A percentile compares a stretch with the other conserved stretches of the same genome.
phyloP scores from a whole-genome alignment of 2,329 filamentous ascomycete species.

The Aureobasidium melanogenum region DNA sequence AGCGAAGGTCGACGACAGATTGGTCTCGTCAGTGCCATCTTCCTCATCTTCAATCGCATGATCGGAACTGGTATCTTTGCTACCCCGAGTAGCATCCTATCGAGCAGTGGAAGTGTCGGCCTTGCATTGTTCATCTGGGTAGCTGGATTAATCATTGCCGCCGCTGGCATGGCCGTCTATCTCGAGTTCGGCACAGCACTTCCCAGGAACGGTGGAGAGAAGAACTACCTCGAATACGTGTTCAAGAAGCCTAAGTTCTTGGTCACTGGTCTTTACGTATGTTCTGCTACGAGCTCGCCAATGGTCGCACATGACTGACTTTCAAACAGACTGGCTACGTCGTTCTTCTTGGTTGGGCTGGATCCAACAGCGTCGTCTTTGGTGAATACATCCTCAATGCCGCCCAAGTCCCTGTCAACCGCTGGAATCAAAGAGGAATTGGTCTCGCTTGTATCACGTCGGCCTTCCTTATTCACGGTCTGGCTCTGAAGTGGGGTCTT shows the following conservation, averaged over 20 bases:
- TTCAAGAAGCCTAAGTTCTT: conserved; percentile 54
- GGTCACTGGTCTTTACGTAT: conserved; percentile 48
- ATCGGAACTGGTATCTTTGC: conserved; percentile 61
- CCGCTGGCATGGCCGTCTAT: conserved; percentile 55
- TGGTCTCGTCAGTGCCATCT: conserved; percentile 45
- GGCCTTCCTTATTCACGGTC: conserved; percentile 58
- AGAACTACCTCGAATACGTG: conserved; percentile 59
- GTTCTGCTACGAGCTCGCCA: neutral
- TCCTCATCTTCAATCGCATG: conserved; percentile 57
- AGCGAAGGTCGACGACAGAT: conserved; percentile 32
- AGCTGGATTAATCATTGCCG: conserved; percentile 52
- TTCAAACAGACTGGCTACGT: conserved; percentile 41
- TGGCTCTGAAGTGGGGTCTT: conserved; percentile 56
- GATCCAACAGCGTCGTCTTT: conserved; percentile 60
- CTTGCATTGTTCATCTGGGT: conserved; percentile 57
- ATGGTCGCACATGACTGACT: neutral
- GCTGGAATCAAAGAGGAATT: conserved; percentile 60
- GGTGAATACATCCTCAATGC: conserved; percentile 63
- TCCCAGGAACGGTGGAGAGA: conserved; percentile 56
- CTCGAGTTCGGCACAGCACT: conserved; percentile 59
- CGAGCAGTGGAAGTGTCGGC: conserved; percentile 51
- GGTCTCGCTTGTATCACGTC: conserved; percentile 58
- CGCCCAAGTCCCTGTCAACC: conserved; percentile 50
- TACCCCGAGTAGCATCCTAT: conserved; percentile 50
- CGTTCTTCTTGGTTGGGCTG: conserved; percentile 55